Evolutionary conservation across 768 basidiomycete species (phyloP).

Genomic region (Candolleomyces aberdarensis): DNA sequence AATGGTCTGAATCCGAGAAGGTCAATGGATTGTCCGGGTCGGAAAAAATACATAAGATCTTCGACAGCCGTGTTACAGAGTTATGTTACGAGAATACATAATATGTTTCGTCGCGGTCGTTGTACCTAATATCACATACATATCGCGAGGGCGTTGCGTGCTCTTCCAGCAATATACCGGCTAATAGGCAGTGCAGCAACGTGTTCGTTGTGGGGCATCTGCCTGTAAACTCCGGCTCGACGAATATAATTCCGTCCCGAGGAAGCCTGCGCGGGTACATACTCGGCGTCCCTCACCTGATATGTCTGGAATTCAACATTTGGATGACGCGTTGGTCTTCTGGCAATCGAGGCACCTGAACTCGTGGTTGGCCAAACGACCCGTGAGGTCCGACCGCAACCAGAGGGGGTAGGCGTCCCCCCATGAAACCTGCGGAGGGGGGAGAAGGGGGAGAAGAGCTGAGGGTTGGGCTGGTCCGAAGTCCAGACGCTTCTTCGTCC

Average conservation of each 20-base stretch:
- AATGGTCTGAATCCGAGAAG: no score
- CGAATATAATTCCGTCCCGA: neutral
- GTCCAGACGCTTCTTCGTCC: constrained; percentile 23
- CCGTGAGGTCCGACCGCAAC: constrained; percentile 14
- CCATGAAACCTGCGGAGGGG: no score
- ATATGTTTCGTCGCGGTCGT: no score
- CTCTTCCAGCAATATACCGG: no score
- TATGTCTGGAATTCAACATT: constrained; percentile 47
- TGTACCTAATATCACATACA: no score
- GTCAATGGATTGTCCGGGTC: no score
- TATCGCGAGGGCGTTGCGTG: no score
- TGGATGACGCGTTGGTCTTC: constrained; percentile 3
- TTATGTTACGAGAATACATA: no score
- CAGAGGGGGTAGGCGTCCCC: constrained; percentile 8
- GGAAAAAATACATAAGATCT: no score
- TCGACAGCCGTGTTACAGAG: no score
- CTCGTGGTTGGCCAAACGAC: no score
- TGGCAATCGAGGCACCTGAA: no score
- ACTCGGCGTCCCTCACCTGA: constrained; percentile 19
- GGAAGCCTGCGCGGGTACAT: neutral
- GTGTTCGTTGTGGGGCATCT: neutral
- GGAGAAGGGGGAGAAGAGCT: constrained; percentile 10
- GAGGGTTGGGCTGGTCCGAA: neutral
- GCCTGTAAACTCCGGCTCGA: neutral
- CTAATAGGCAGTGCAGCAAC: constrained; percentile 71